A percentile compares a stretch with the other conserved stretches of the same genome.
phyloP scores from a whole-genome alignment of 2,329 filamentous ascomycete genomes.

The Aspergillus ustus region DNA sequence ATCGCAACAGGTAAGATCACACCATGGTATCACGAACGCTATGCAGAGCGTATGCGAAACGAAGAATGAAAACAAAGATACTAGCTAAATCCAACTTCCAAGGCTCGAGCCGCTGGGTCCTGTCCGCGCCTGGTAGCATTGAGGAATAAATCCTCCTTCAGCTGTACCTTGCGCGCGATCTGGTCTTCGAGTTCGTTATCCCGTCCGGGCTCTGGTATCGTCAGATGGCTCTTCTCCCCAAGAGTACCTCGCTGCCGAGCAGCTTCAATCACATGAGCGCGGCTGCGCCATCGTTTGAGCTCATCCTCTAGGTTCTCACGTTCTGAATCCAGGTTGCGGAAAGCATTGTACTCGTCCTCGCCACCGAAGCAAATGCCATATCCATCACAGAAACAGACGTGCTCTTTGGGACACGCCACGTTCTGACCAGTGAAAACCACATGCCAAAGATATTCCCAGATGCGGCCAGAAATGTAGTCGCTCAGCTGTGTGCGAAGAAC shows the following conservation, averaged over 20 bases:
- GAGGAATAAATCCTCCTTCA: slow-evolving; percentile 48
- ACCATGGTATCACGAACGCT: slow-evolving; percentile 4
- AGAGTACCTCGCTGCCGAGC: slow-evolving; percentile 30
- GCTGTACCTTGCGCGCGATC: slow-evolving; percentile 49
- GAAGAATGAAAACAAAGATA: slow-evolving; percentile 42
- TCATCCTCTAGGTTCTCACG: slow-evolving; percentile 44
- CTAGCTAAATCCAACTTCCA: slow-evolving; percentile 57
- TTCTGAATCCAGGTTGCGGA: slow-evolving; percentile 51
- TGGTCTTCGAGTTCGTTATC: slow-evolving; percentile 49
- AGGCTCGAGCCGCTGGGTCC: slow-evolving; percentile 56
- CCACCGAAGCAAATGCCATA: slow-evolving; percentile 66
- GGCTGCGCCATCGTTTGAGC: slow-evolving; percentile 46
- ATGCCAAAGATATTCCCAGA: slow-evolving; percentile 70
- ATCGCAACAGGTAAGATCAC: background rate
- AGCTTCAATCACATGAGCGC: slow-evolving; percentile 40
- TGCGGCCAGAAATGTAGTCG: slow-evolving; percentile 61
- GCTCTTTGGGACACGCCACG: slow-evolving; percentile 53
- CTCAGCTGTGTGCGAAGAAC: slow-evolving; percentile 60
- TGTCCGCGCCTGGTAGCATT: slow-evolving; percentile 57
- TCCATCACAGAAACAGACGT: slow-evolving; percentile 67
- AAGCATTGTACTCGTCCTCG: slow-evolving; percentile 54
- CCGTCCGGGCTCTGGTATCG: slow-evolving; percentile 47
- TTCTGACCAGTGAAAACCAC: slow-evolving; percentile 61
- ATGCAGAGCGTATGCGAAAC: background rate
- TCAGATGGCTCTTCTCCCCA: slow-evolving; percentile 33